phyloP scores from a whole-genome alignment of 73 alveolate genomes.

The Loxodes magnus region DNA sequence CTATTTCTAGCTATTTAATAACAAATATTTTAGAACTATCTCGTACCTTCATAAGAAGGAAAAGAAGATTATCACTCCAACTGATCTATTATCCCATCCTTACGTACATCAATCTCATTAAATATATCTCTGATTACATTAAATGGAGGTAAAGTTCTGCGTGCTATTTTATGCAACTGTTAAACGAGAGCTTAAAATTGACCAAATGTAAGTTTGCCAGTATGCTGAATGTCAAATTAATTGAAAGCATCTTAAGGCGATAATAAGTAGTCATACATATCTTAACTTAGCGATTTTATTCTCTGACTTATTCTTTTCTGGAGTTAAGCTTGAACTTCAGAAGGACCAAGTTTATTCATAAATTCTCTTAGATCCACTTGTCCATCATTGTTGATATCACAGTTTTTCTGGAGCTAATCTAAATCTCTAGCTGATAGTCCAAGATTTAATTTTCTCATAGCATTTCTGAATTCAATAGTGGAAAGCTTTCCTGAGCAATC shows the following conservation, averaged over 20 bases:
- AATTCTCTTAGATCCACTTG: conserved; percentile 66
- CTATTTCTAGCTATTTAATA: conserved; percentile 55
- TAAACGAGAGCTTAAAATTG: conserved; percentile 46
- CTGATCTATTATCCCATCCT: conserved; percentile 86
- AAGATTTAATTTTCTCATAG: conserved; percentile 49
- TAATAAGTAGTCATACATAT: conserved; percentile 53
- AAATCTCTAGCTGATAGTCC: conserved; percentile 64
- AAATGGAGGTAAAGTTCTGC: conserved; percentile 71
- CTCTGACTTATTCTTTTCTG: conserved; percentile 47
- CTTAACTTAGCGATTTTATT: conserved; percentile 53
- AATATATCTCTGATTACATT: conserved; percentile 75
- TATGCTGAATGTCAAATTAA: conserved; percentile 38
- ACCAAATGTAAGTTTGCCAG: conserved; percentile 44
- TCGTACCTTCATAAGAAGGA: conserved; percentile 54
- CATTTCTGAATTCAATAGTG: conserved; percentile 67
- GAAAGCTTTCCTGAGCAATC: conserved; percentile 59
- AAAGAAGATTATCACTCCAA: conserved; percentile 89
- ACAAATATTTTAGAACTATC: conserved; percentile 45
- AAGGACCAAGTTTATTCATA: conserved; percentile 40
- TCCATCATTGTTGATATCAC: conserved; percentile 56
- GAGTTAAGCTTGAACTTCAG: conserved; percentile 39
- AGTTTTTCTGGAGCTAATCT: conserved; percentile 38
- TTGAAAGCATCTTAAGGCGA: conserved; percentile 82
- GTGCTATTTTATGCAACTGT: conserved; percentile 52
- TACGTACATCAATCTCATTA: conserved; percentile 84